Evolutionary conservation across 495 filamentous ascomycete species (phyloP).

Genomic region (Aspergillus nidulans): DNA sequence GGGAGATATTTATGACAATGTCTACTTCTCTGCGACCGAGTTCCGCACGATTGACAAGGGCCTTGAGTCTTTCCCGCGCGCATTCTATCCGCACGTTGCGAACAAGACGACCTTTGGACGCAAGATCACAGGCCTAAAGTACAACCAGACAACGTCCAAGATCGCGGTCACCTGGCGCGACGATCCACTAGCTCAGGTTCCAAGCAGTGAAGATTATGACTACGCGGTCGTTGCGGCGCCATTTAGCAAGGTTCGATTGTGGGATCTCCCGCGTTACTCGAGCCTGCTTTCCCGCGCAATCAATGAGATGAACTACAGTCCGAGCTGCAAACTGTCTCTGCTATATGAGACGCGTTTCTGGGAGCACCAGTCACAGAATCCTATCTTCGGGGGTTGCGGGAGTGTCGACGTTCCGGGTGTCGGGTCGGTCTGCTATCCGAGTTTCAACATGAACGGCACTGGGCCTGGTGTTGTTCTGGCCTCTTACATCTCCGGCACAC

Average conservation of each 20-base stretch:
- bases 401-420: slow-evolving; percentile 56
- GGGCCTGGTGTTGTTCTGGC: slow-evolving; percentile 61
- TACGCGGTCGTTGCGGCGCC: slow-evolving; percentile 62
- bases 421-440: slow-evolving; percentile 58
- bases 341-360: slow-evolving; percentile 64
- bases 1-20: slow-evolving; percentile 38
- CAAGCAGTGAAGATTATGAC: slow-evolving; percentile 52
- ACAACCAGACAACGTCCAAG: slow-evolving; percentile 34
- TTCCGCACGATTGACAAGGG: slow-evolving; percentile 66
- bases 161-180: slow-evolving; percentile 47
- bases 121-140: slow-evolving; percentile 44
- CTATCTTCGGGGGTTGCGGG: slow-evolving; percentile 61
- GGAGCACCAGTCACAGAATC: slow-evolving; percentile 52
- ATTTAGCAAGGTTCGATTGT: slow-evolving; percentile 53
- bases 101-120: slow-evolving; percentile 51
- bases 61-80: slow-evolving; percentile 53
- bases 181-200: slow-evolving; percentile 34
- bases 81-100: slow-evolving; percentile 57
- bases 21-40: slow-evolving; percentile 56
- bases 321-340: slow-evolving; percentile 61
- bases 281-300: slow-evolving; percentile 56
- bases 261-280: slow-evolving; percentile 49
- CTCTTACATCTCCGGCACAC: slow-evolving; percentile 46
- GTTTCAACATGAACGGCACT: slow-evolving; percentile 58
- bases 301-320: slow-evolving; percentile 50